phyloP scores from a whole-genome alignment of 1,139 yeast genomes.

The Kluyveromyces sp. region DNA sequence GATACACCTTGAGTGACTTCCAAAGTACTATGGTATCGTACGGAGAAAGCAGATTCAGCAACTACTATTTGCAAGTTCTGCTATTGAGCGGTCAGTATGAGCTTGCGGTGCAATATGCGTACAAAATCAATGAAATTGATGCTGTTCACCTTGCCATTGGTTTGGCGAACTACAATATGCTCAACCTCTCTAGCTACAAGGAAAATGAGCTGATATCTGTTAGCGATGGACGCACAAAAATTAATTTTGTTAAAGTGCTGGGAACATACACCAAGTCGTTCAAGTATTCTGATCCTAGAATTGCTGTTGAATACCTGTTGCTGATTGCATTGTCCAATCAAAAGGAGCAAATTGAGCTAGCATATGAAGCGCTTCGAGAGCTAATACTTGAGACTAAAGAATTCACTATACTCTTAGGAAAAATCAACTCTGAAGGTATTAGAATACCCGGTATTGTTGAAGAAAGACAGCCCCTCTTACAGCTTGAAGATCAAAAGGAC shows the following conservation, averaged over 20 bases:
- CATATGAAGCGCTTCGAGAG: constrained; percentile 79
- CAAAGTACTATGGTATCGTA: constrained; percentile 64
- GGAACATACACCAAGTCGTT: constrained; percentile 75
- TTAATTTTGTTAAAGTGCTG: constrained; percentile 53
- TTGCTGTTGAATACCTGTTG: constrained; percentile 81
- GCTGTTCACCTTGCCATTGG: constrained; percentile 88
- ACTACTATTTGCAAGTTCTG: constrained; percentile 68
- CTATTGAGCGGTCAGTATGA: constrained; percentile 76
- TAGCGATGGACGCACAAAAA: constrained; percentile 35
- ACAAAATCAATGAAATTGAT: constrained; percentile 66
- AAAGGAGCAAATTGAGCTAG: constrained; percentile 45
- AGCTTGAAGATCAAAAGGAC: constrained; percentile 46
- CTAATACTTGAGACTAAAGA: constrained; percentile 82
- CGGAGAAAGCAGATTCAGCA: constrained; percentile 69
- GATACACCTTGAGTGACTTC: constrained; percentile 65
- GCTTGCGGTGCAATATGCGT: constrained; percentile 66
- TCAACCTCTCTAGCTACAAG: constrained; percentile 40
- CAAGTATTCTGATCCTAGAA: constrained; percentile 78
- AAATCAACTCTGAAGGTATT: constrained; percentile 66
- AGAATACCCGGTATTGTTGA: constrained; percentile 83
- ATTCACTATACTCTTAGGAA: constrained; percentile 74
- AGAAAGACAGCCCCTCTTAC: constrained; percentile 62
- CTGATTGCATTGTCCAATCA: constrained; percentile 54
- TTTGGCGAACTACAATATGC: constrained; percentile 64
- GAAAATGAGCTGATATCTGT: constrained; percentile 32